These are phyloP conservation scores for Leucosporidium creatinivorum DNA, from an alignment of 768 basidiomycete genomes.

Conservation along the genomic window DNA sequence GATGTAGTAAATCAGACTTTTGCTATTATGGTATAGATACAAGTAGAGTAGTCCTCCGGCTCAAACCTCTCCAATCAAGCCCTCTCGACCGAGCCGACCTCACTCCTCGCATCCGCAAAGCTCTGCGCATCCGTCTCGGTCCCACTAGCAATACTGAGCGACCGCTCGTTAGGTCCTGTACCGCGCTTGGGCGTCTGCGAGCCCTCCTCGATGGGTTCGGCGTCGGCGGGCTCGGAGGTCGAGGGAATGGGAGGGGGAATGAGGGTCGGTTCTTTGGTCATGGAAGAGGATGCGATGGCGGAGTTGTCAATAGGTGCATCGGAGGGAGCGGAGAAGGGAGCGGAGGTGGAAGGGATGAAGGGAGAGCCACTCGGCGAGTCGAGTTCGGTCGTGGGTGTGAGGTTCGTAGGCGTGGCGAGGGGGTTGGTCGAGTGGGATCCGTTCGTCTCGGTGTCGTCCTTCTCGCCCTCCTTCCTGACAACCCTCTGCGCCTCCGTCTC, in stretches of 20 bases:
- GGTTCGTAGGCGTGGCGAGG: too few species aligned
- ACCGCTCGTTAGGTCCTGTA: background rate
- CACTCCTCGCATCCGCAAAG: background rate
- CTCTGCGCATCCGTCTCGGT: background rate
- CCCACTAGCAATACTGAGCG: background rate
- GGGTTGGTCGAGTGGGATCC: background rate
- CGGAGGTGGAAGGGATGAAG: too few species aligned
- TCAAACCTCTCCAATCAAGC: too few species aligned
- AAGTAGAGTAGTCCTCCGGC: too few species aligned
- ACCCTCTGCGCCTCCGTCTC: conserved; percentile 18
- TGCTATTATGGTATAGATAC: too few species aligned
- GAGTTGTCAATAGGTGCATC: too few species aligned
- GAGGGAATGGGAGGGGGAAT: background rate
- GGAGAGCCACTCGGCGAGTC: too few species aligned
- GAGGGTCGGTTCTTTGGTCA: too few species aligned
- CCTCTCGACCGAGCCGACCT: background rate
- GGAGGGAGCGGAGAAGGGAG: too few species aligned
- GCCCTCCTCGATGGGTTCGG: background rate
- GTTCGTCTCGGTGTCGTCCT: background rate
- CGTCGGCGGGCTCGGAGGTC: background rate
- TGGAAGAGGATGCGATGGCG: too few species aligned
- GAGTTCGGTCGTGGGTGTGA: too few species aligned
- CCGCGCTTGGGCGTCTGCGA: background rate
- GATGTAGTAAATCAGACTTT: too few species aligned
- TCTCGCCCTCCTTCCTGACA: conserved; percentile 10